These are phyloP conservation scores for Ophiostoma ulmi DNA, from an alignment of 2,329 filamentous ascomycete species.

Conservation along the genomic window DNA sequence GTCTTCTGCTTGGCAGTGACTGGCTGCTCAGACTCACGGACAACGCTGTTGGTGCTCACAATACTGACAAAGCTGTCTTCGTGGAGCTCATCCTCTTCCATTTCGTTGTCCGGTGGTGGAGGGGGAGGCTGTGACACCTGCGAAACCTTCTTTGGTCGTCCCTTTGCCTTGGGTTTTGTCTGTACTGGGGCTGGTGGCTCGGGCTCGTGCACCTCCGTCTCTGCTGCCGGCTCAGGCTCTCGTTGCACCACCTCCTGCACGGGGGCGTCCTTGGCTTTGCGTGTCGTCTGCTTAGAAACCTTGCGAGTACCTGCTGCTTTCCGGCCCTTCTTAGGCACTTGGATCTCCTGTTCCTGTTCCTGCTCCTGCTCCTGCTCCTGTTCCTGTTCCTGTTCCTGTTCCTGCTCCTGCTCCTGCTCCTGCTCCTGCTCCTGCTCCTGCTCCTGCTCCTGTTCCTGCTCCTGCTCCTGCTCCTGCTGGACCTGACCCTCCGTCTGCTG, in stretches of 20 bases:
- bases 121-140: conserved; percentile 13
- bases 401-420: conserved; percentile 31
- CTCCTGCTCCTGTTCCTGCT: conserved; percentile 28
- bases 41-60: conserved; percentile 26
- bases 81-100: conserved; percentile 26
- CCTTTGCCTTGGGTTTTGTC: conserved; percentile 20
- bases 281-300: conserved; percentile 48
- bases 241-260: conserved; percentile 21
- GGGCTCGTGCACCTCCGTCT: conserved; percentile 24
- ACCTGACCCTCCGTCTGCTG: conserved; percentile 27
- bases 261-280: conserved; percentile 39
- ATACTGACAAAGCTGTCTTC: conserved; percentile 29
- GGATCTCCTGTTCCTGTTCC: conserved; percentile 35
- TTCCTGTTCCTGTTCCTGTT: conserved; percentile 31
- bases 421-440: neutral
- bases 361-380: conserved; percentile 35
- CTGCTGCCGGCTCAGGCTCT: conserved; percentile 23
- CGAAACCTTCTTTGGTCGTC: conserved; percentile 12
- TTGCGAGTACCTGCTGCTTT: conserved; percentile 47
- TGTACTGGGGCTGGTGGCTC: conserved; percentile 18
- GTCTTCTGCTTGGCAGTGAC: neutral
- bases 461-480: conserved; percentile 27
- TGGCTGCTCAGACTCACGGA: conserved; percentile 25
- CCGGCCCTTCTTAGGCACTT: conserved; percentile 51
- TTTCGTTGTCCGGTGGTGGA: conserved; percentile 9